Conservation (phyloP, 176 grass and related monocot genomes). For the Areca catechu region DNA sequence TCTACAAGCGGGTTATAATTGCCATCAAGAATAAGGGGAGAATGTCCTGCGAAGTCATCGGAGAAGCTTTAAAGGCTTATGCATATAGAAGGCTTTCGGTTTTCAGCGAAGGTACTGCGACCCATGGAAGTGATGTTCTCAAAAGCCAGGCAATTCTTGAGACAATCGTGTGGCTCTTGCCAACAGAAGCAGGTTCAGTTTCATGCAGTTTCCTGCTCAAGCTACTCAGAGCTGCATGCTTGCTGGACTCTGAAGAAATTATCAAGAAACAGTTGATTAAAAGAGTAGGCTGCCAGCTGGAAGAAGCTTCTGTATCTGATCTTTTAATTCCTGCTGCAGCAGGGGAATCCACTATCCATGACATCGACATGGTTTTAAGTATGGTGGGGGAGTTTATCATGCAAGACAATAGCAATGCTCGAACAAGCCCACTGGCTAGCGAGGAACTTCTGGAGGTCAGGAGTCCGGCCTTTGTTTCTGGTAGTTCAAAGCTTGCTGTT, state of each 20-base stretch:
- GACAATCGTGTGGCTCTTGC: slow-evolving; percentile 58
- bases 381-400: slow-evolving; percentile 64
- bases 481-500: slow-evolving; percentile 41
- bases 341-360: slow-evolving; percentile 29
- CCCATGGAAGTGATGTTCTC: slow-evolving; percentile 39
- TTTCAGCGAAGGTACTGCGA: slow-evolving; percentile 50
- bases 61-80: slow-evolving; percentile 86
- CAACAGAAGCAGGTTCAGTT: slow-evolving; percentile 52
- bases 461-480: slow-evolving; percentile 35
- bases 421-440: slow-evolving; percentile 23
- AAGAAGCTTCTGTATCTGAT: slow-evolving; percentile 73
- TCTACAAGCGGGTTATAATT: slow-evolving; percentile 71
- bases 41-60: slow-evolving; percentile 39
- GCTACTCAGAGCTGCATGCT: slow-evolving; percentile 64
- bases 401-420: slow-evolving; percentile 23
- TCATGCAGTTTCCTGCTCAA: slow-evolving; percentile 84
- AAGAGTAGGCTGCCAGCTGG: slow-evolving; percentile 62
- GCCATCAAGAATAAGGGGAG: slow-evolving; percentile 49
- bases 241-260: slow-evolving; percentile 45
- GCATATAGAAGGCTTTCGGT: slow-evolving; percentile 49
- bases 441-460: slow-evolving; percentile 68
- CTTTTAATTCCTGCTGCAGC: slow-evolving; percentile 51
- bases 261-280: slow-evolving; percentile 40
- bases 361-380: slow-evolving; percentile 51
- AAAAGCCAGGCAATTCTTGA: slow-evolving; percentile 40